Base-by-base conservation (phyloP, 2,329 filamentous ascomycete genomes). In the Talaromyces sp. region DNA sequence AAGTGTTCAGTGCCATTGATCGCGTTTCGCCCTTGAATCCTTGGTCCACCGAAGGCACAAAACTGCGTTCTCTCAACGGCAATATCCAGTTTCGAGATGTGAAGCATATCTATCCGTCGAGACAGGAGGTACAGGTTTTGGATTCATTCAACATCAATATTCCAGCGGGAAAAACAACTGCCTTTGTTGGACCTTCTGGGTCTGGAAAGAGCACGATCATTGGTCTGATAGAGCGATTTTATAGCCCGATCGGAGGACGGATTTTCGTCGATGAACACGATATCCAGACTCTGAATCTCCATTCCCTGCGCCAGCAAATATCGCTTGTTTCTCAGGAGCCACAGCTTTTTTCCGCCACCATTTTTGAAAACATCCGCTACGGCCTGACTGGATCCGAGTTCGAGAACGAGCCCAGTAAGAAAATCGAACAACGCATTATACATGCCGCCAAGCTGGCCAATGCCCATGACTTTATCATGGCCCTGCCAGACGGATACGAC, bases 131-230 rank as follows among this genome's bases (percentile, higher is more conserved):
- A 3, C 85, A 87, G 1, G 90, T 97, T 43, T 93, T 97, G 87
- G 81, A 94, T 48, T 86, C 88, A 64, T 90, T 97, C 60, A 89
- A 81, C 60, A 83, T 99, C 1, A 75, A 83, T 0, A 88, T 97
- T 41, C 91, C 92, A 1, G 90, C 92, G 3, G 92, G 93, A 21
- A 96, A 96, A 78, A 92, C 90, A 19, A 96, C 93, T 2, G 94
- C 94, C 1, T 80, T 99, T 8, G 94, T 99, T 6, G 94, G 94
- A 61, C 91, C 93, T 0, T 97, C 93, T 11, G 94, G 93, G 11
- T 95, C 90, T 43, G 94, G 94, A 54, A 99, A 97, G 77, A 93
- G 89, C 68, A 97, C 94, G 0, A 92, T 97, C 63, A 89, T 97
- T 29, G 93, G 93, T 12, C 81, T 99, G 21, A 87, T 97, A 1